Conservation (phyloP, 148 eudicot genomes). For the Rheum nobile region DNA sequence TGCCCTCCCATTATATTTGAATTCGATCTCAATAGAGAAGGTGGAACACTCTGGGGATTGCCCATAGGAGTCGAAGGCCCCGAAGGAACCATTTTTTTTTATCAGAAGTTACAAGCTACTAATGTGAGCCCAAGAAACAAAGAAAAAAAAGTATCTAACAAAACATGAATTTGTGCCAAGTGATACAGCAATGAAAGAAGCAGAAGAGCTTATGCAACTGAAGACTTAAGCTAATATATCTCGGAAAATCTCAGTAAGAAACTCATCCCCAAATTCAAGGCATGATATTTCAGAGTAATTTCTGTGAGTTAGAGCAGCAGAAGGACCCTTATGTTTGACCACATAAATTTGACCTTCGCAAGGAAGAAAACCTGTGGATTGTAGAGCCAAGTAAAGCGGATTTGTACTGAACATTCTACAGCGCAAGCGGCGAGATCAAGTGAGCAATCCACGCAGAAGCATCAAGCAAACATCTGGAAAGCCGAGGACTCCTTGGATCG, state of each 20-base stretch:
- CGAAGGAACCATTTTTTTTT: constrained; percentile 56
- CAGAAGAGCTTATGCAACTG: constrained; percentile 5
- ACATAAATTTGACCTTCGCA: constrained; percentile 16
- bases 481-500: constrained; percentile 22
- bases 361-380: constrained; percentile 16
- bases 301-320: constrained; percentile 16
- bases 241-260: constrained; percentile 9
- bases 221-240: background rate
- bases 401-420: constrained; percentile 31
- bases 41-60: constrained; percentile 59
- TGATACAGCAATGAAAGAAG: background rate
- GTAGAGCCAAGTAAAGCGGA: constrained; percentile 21
- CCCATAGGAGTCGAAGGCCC: constrained; percentile 85
- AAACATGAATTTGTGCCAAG: constrained; percentile 16
- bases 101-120: constrained; percentile 10
- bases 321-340: constrained; percentile 24
- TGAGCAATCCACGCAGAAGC: constrained; percentile 14
- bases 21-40: constrained; percentile 63
- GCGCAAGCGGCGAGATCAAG: constrained; percentile 17
- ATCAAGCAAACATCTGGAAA: background rate
- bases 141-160: constrained; percentile 21
- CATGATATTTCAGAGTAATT: constrained; percentile 20
- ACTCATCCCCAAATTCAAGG: constrained; percentile 16
- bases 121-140: background rate
- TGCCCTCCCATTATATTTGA: constrained; percentile 75